phyloP scores from a whole-genome alignment of 139 green algal genomes.

The Diplosphaera chodatii region DNA sequence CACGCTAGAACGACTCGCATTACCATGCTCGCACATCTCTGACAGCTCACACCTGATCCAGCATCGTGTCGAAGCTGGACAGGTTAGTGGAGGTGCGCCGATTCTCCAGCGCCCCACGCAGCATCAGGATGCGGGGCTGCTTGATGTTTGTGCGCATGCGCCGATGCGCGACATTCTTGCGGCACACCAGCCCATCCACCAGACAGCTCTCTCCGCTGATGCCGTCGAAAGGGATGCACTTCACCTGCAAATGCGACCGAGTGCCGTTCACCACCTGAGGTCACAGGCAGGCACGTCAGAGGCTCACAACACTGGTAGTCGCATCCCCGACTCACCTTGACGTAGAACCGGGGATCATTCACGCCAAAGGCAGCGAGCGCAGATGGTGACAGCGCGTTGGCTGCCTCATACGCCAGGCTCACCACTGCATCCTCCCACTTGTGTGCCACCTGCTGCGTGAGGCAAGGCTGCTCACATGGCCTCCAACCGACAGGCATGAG shows the following conservation, averaged over 20 bases:
- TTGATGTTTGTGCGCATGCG: slow-evolving; percentile 66
- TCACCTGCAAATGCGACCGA: slow-evolving; percentile 68
- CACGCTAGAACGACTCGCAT: no score
- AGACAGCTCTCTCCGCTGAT: slow-evolving; percentile 44
- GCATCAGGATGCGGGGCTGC: slow-evolving; percentile 50
- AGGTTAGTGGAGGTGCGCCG: slow-evolving; percentile 40
- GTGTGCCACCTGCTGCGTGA: slow-evolving; percentile 15
- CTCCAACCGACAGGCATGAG: not conserved
- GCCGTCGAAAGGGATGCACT: slow-evolving; percentile 43
- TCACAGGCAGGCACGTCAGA: no score
- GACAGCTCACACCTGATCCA: slow-evolving; percentile 41
- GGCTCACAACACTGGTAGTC: no score
- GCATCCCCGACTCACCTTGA: no score
- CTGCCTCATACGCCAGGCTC: slow-evolving; percentile 40
- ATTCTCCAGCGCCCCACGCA: slow-evolving; percentile 49
- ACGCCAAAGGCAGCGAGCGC: slow-evolving; percentile 28
- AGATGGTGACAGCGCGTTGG: slow-evolving; percentile 32
- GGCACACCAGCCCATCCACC: slow-evolving; percentile 63
- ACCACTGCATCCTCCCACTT: slow-evolving; percentile 45
- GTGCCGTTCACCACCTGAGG: no score
- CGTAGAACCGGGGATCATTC: slow-evolving; percentile 50
- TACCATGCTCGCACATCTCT: no score
- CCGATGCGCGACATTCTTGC: slow-evolving; percentile 73
- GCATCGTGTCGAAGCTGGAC: slow-evolving; percentile 55
- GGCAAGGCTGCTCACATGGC: no score